Evolutionary conservation across 257 asterid species (phyloP).

Genomic region (Nicotiana obtusifolia): DNA sequence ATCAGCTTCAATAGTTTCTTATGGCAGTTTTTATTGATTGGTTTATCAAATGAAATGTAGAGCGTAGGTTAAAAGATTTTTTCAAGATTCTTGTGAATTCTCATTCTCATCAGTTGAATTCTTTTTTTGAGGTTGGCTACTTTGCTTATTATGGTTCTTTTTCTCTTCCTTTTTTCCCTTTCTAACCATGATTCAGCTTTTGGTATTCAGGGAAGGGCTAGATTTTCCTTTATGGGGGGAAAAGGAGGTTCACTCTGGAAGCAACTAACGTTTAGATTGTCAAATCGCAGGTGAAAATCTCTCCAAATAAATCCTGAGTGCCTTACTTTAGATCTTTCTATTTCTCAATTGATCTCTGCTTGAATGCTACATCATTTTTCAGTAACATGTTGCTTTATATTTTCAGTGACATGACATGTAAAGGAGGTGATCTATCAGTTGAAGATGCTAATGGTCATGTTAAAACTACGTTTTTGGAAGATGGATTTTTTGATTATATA

Average conservation of each 20-base stretch:
- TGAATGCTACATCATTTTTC: neutral
- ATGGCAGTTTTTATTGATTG: neutral
- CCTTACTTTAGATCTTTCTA: neutral
- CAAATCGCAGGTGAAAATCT: conserved; percentile 44
- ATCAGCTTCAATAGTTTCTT: neutral
- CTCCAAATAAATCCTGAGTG: conserved; percentile 4
- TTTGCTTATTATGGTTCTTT: neutral
- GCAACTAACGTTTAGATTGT: conserved; percentile 67
- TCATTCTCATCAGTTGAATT: neutral
- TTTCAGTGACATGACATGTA: conserved; percentile 34
- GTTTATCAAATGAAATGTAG: neutral
- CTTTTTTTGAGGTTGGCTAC: neutral
- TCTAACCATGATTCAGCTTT: conserved; percentile 32
- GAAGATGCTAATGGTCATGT: conserved; percentile 62
- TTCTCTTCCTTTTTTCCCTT: neutral
- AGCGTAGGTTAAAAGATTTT: neutral
- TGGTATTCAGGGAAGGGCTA: conserved; percentile 82
- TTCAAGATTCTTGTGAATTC: neutral
- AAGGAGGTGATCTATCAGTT: conserved; percentile 58
- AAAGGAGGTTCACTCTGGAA: conserved; percentile 94
- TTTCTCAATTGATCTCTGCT: neutral
- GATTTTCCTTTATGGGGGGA: conserved; percentile 98
- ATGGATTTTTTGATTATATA: conserved; percentile 76
- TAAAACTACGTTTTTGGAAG: conserved; percentile 34
- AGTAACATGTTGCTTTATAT: conserved; percentile 9